phyloP scores from a whole-genome alignment of 352 stramenopile species.

The Phytopythium boreale region DNA sequence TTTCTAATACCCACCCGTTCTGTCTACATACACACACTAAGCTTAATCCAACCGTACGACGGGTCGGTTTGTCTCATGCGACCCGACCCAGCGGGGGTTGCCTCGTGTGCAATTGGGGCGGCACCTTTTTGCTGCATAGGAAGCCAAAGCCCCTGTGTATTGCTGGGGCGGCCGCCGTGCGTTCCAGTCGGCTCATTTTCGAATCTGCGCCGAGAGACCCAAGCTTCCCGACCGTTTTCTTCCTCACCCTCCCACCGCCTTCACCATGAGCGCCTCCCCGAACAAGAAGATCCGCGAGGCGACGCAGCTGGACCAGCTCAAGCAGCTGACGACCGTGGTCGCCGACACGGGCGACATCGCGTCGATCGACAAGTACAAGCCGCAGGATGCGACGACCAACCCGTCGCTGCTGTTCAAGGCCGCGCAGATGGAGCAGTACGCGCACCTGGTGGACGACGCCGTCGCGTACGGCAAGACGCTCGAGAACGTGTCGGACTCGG shows the following conservation, averaged over 20 bases:
- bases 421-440: slow-evolving; percentile 94
- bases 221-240: slow-evolving; percentile 12
- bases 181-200: slow-evolving; percentile 46
- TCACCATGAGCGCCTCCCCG: slow-evolving; percentile 50
- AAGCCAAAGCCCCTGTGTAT: background rate
- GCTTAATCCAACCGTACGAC: background rate
- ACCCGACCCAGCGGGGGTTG: background rate
- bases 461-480: slow-evolving; percentile 90
- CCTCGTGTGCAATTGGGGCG: background rate
- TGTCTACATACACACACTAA: background rate
- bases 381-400: slow-evolving; percentile 99
- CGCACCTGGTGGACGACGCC: slow-evolving; percentile 94
- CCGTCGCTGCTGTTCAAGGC: slow-evolving; percentile 99
- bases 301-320: slow-evolving; percentile 93
- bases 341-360: slow-evolving; percentile 96
- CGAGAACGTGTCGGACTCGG: slow-evolving; percentile 67
- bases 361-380: slow-evolving; percentile 90
- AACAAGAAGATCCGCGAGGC: slow-evolving; percentile 76
- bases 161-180: background rate
- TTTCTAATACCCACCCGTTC: slow-evolving; percentile 1
- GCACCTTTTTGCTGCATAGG: background rate
- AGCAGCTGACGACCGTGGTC: slow-evolving; percentile 97
- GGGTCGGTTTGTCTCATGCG: slow-evolving; percentile 11
- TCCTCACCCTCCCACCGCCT: background rate
- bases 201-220: slow-evolving; percentile 52